A percentile compares a stretch with the other conserved stretches of the same genome.
Conservation (phyloP, 441 rosid species). For the Syzygium syzygioides region DNA sequence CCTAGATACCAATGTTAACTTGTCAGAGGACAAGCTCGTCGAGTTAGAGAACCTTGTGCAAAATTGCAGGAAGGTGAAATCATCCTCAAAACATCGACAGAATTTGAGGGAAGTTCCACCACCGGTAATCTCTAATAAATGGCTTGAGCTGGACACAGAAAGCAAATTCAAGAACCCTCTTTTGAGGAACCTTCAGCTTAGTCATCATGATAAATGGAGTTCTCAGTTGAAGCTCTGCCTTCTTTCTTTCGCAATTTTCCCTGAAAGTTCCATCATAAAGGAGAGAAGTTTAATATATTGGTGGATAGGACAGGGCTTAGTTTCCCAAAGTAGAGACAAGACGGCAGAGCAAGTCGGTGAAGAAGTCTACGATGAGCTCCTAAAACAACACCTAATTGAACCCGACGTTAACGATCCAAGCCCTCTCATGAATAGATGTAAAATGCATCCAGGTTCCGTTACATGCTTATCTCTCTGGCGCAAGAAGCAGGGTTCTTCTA, state of each 20-base stretch:
- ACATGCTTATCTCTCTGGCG: neutral
- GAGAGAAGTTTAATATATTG: constrained; percentile 3
- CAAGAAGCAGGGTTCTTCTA: neutral
- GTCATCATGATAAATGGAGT: no score
- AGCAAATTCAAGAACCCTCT: no score
- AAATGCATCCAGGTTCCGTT: neutral
- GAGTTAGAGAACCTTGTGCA: accelerated
- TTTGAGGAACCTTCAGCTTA: no score
- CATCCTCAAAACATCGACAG: accelerated
- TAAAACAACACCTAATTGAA: neutral
- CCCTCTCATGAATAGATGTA: neutral
- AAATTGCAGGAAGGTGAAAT: accelerated
- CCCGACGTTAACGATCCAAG: neutral
- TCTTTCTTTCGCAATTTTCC: neutral
- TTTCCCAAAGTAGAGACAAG: neutral
- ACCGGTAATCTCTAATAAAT: neutral
- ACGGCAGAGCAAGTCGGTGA: constrained; percentile 5
- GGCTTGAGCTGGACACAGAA: neutral
- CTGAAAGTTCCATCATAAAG: neutral
- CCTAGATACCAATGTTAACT: neutral
- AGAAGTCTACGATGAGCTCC: neutral
- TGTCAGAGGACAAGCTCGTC: neutral
- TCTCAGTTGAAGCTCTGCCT: neutral
- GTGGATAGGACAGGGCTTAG: constrained; percentile 14
- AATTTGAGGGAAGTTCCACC: neutral